These are phyloP conservation scores for Puccinellia tenuiflora DNA, from an alignment of 176 grass and related monocot species.

Conservation along the genomic window DNA sequence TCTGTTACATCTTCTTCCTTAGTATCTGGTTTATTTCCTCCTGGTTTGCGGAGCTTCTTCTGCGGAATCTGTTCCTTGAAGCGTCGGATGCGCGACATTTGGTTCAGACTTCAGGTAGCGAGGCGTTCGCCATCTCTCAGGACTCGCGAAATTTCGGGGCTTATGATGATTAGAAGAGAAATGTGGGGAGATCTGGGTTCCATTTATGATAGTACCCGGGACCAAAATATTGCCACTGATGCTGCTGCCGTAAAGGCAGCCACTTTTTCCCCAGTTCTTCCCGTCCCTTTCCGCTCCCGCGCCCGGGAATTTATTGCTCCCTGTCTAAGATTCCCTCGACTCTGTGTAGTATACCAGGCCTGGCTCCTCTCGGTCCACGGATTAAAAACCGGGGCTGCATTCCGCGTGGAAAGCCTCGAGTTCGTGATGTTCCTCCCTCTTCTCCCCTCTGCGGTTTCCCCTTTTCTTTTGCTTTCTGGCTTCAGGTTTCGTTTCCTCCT, in stretches of 20 bases:
- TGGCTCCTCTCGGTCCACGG: constrained; percentile 11
- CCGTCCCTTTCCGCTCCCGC: constrained; percentile 49
- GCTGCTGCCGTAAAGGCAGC: constrained; percentile 27
- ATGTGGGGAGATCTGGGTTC: constrained; percentile 18
- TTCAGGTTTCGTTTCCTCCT: background rate
- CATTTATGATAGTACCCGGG: constrained; percentile 24
- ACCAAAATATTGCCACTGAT: constrained; percentile 18
- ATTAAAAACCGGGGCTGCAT: background rate
- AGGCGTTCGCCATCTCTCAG: background rate
- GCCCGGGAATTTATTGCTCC: constrained; percentile 49
- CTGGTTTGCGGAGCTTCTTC: background rate
- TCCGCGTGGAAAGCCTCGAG: constrained; percentile 32
- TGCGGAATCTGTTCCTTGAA: background rate
- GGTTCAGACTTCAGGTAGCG: background rate
- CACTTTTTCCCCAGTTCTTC: constrained; percentile 31
- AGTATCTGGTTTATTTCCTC: background rate
- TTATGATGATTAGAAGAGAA: no score
- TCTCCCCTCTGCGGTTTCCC: background rate
- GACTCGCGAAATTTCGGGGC: background rate
- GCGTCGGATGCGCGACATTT: background rate
- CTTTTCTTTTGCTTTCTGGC: constrained; percentile 27
- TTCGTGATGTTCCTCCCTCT: constrained; percentile 18
- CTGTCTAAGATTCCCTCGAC: constrained; percentile 29
- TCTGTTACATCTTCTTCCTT: background rate
- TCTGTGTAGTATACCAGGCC: background rate